These are phyloP conservation scores for Rosa lucieae DNA, from an alignment of 306 rosid species.

Conservation along the genomic window DNA sequence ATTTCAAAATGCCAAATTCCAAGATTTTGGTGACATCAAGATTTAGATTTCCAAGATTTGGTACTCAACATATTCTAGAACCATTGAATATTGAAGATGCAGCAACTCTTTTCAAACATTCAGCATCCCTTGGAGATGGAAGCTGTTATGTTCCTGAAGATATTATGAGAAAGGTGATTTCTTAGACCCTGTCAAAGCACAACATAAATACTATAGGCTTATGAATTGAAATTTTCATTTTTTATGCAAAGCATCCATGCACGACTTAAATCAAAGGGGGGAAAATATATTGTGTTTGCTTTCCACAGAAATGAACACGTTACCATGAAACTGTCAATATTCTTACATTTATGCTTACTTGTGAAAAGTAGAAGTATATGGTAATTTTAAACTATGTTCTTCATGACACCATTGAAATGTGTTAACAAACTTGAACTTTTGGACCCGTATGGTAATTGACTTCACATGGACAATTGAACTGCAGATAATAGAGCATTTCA, in stretches of 20 bases:
- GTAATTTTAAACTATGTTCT: not conserved
- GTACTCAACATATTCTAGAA: constrained; percentile 24
- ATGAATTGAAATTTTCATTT: no score
- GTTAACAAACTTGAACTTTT: not conserved
- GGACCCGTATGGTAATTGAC: not conserved
- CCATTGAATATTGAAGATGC: constrained; percentile 44
- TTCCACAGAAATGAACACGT: not conserved
- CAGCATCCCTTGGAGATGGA: constrained; percentile 33
- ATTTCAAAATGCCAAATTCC: constrained; percentile 32
- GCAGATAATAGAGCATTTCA: constrained; percentile 50
- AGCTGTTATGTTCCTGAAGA: constrained; percentile 26
- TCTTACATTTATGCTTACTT: not conserved
- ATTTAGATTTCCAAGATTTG: constrained; percentile 34
- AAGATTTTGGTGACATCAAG: constrained; percentile 67
- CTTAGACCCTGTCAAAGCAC: not conserved
- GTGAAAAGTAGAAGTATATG: not conserved
- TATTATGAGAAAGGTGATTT: constrained; percentile 44
- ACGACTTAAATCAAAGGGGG: no score
- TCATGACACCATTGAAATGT: not conserved
- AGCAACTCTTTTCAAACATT: constrained; percentile 33
- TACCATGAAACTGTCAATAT: not conserved
- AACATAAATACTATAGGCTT: no score
- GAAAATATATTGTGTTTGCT: not conserved
- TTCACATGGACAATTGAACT: constrained; percentile 18
- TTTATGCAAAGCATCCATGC: no score